Conservation (phyloP, 1,139 yeast species). For the Blastobotrys illinoisensis region DNA sequence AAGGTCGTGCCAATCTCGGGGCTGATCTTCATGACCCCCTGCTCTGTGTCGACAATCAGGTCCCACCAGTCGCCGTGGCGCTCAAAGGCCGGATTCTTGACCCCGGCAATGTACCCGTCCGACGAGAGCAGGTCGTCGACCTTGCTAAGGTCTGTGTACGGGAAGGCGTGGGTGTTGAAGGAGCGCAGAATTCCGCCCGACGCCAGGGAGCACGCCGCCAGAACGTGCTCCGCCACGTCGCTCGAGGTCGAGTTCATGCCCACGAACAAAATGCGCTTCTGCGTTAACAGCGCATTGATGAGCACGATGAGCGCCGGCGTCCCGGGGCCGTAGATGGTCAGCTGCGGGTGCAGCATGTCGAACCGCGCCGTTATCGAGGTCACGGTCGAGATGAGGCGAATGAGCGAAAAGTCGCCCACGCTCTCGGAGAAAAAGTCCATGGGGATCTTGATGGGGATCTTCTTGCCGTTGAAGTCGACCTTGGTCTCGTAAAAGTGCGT, state of each 20-base stretch:
- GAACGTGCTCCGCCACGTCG: conserved; percentile 49
- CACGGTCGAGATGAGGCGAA: conserved; percentile 24
- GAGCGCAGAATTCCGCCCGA: conserved; percentile 56
- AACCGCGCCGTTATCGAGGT: conserved; percentile 20
- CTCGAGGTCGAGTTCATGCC: conserved; percentile 54
- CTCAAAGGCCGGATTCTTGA: conserved; percentile 62
- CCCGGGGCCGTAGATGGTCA: conserved; percentile 47
- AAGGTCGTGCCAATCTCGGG: conserved; percentile 23
- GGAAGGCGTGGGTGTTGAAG: conserved; percentile 45
- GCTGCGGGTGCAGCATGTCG: conserved; percentile 32
- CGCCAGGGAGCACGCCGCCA: conserved; percentile 49
- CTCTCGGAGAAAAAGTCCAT: conserved; percentile 31
- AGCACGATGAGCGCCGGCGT: conserved; percentile 56
- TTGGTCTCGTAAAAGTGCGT: conserved; percentile 32
- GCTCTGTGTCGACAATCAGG: conserved; percentile 51
- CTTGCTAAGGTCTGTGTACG: conserved; percentile 58
- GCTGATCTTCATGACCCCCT: conserved; percentile 39
- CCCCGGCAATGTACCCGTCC: conserved; percentile 58
- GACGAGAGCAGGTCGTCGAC: conserved; percentile 51
- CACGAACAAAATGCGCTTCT: conserved; percentile 49
- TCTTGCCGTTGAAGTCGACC: conserved; percentile 29
- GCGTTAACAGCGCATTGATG: conserved; percentile 54
- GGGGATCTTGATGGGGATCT: conserved; percentile 34
- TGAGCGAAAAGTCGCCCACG: conserved; percentile 32
- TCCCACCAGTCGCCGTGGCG: conserved; percentile 57